phyloP scores from a whole-genome alignment of 345 rosid genomes.

The Eucalyptus curtisii region DNA sequence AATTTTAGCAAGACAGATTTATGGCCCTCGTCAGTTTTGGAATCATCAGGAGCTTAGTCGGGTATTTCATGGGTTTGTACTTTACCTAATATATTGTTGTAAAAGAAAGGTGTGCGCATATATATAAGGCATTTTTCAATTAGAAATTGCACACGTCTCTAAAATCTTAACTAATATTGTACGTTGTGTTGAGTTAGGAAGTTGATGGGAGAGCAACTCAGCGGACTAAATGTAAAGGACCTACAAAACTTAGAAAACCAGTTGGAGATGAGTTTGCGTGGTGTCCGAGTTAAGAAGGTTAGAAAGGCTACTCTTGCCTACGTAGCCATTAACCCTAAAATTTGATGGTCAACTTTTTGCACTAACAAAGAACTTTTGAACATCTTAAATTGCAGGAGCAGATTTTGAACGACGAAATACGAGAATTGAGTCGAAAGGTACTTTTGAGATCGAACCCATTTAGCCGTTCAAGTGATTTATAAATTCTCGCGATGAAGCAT shows the following conservation, averaged over 20 bases:
- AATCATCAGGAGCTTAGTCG: not conserved
- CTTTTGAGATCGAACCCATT: not conserved
- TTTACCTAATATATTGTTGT: not conserved
- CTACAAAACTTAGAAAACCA: conserved; percentile 50
- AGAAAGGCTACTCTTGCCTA: not conserved
- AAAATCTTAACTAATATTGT: not conserved
- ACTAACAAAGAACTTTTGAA: not conserved
- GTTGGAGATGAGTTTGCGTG: conserved; percentile 51
- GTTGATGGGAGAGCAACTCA: conserved; percentile 68
- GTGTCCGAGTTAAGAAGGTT: conserved; percentile 65
- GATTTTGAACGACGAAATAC: not conserved
- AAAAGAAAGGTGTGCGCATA: not conserved
- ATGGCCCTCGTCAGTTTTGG: not conserved
- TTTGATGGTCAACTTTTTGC: not conserved
- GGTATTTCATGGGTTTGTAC: not conserved
- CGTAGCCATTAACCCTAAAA: not conserved
- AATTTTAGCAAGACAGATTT: not conserved
- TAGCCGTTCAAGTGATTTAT: not conserved
- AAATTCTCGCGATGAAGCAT: not conserved
- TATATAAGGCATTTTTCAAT: not conserved
- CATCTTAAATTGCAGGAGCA: not conserved
- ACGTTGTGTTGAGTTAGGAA: conserved; percentile 23
- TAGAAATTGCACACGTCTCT: not conserved
- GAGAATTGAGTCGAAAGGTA: conserved; percentile 3
- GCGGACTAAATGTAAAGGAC: conserved; percentile 41